Evolutionary conservation across 2,329 filamentous ascomycete genomes (phyloP).

Genomic region (Stachybotrys chlorohalonatus): DNA sequence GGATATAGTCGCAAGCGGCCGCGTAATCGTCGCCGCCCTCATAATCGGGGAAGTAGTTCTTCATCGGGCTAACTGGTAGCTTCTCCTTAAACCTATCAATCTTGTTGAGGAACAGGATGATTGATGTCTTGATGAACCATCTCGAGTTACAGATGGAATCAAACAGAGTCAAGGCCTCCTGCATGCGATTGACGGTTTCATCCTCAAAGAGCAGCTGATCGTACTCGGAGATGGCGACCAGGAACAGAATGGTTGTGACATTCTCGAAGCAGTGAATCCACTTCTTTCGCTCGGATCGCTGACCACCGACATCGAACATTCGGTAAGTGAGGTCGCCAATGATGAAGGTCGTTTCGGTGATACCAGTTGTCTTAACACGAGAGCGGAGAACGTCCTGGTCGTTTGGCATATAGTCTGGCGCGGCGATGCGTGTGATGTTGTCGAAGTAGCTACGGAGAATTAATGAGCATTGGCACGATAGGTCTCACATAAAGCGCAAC

Average conservation of each 20-base stretch:
- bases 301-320: conserved; percentile 96
- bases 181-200: conserved; percentile 93
- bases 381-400: conserved; percentile 93
- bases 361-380: conserved; percentile 96
- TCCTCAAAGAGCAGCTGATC: conserved; percentile 94
- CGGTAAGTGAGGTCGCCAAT: conserved; percentile 91
- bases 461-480: conserved; percentile 16
- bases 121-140: conserved; percentile 86
- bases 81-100: conserved; percentile 86
- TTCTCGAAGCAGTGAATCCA: conserved; percentile 99
- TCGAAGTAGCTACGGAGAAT: conserved; percentile 73
- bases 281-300: conserved; percentile 95
- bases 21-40: conserved; percentile 95
- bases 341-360: conserved; percentile 93
- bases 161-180: conserved; percentile 78
- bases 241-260: conserved; percentile 91
- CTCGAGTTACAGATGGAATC: conserved; percentile 82
- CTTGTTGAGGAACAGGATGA: conserved; percentile 86
- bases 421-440: conserved; percentile 82
- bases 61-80: conserved; percentile 72
- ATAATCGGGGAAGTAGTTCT: conserved; percentile 83
- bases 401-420: conserved; percentile 87
- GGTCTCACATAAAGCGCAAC: conserved; percentile 23
- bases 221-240: conserved; percentile 95
- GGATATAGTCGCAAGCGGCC: conserved; percentile 94